Evolutionary conservation across 2,329 filamentous ascomycete genomes (phyloP).

Genomic region (Pleurostoma richardsiae): DNA sequence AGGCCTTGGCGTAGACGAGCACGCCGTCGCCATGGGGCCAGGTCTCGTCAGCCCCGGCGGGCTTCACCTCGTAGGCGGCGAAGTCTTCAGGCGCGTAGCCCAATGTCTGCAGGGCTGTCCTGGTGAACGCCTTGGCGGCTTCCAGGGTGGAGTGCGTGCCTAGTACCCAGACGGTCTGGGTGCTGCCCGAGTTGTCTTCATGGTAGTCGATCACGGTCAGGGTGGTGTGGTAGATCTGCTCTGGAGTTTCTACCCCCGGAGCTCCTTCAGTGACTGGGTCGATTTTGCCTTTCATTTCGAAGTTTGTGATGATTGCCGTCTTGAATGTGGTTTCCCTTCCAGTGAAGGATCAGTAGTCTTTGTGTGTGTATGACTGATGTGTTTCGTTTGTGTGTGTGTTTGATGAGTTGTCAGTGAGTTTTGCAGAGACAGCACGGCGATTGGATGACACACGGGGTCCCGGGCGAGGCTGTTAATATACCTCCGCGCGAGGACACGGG

Average conservation of each 20-base stretch:
- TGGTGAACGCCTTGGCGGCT: constrained; percentile 29
- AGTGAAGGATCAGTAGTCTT: too few relatives aligned
- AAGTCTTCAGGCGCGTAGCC: constrained; percentile 32
- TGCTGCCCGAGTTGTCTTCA: constrained; percentile 17
- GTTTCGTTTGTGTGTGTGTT: too few relatives aligned
- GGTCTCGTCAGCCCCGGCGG: constrained; percentile 4
- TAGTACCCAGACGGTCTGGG: constrained; percentile 26
- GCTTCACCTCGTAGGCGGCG: constrained; percentile 19
- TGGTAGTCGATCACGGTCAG: constrained; percentile 25
- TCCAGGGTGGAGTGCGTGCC: constrained; percentile 28
- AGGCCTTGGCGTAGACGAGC: constrained; percentile 28
- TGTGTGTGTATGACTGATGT: too few relatives aligned
- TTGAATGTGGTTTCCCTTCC: too few relatives aligned
- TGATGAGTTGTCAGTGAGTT: too few relatives aligned
- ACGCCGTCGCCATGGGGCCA: constrained; percentile 33
- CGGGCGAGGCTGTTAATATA: too few relatives aligned
- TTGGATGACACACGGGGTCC: too few relatives aligned
- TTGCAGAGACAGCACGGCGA: too few relatives aligned
- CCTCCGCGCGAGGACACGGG: too few relatives aligned
- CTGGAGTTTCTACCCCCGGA: constrained; percentile 11
- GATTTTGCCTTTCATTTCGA: too few relatives aligned
- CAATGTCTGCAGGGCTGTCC: constrained; percentile 20
- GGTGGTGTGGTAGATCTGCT: constrained; percentile 29
- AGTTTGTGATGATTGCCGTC: too few relatives aligned
- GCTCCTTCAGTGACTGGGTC: not conserved